A percentile compares a stretch with the other conserved stretches of the same genome.
phyloP scores from a whole-genome alignment of 768 basidiomycete genomes.

The Panaeolus papilionaceus region DNA sequence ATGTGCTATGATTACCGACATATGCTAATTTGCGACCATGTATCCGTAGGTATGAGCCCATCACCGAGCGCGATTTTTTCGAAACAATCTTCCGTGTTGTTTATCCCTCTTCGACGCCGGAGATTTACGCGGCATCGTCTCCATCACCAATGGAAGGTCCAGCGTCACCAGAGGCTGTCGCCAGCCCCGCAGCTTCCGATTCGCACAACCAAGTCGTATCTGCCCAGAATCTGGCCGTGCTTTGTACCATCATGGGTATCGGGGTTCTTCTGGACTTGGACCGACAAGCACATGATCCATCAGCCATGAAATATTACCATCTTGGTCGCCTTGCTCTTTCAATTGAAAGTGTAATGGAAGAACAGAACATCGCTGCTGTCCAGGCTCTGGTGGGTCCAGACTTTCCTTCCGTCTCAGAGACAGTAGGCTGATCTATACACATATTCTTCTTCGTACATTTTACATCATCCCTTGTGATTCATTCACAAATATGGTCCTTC shows the following conservation, averaged over 20 bases:
- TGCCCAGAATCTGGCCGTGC: slow-evolving; percentile 62
- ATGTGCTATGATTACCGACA: slow-evolving; percentile 9
- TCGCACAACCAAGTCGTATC: slow-evolving; percentile 34
- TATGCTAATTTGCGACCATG: not conserved
- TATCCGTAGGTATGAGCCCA: slow-evolving; percentile 65
- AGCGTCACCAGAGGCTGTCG: not conserved
- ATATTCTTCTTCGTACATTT: not conserved
- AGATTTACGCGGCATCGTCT: slow-evolving; percentile 4
- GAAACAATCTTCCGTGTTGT: slow-evolving; percentile 47
- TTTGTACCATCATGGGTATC: slow-evolving; percentile 69
- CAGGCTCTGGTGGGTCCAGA: slow-evolving; percentile 61
- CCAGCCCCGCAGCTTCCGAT: slow-evolving; percentile 4
- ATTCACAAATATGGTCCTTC: not conserved
- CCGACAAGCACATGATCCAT: slow-evolving; percentile 54
- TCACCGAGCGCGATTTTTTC: slow-evolving; percentile 62
- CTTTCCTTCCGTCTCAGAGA: not conserved
- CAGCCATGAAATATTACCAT: slow-evolving; percentile 66
- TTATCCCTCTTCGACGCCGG: not conserved
- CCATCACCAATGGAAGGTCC: not conserved
- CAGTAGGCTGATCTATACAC: not conserved
- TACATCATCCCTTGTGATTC: not conserved
- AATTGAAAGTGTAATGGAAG: slow-evolving; percentile 68
- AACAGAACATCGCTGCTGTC: slow-evolving; percentile 65
- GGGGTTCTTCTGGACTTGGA: slow-evolving; percentile 69
- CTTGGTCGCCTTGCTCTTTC: slow-evolving; percentile 64